Percentiles rank a stretch among this genome's conserved stretches.
Conservation (phyloP, 1,284 basidiomycete genomes). For the Malassezia slooffiae region DNA sequence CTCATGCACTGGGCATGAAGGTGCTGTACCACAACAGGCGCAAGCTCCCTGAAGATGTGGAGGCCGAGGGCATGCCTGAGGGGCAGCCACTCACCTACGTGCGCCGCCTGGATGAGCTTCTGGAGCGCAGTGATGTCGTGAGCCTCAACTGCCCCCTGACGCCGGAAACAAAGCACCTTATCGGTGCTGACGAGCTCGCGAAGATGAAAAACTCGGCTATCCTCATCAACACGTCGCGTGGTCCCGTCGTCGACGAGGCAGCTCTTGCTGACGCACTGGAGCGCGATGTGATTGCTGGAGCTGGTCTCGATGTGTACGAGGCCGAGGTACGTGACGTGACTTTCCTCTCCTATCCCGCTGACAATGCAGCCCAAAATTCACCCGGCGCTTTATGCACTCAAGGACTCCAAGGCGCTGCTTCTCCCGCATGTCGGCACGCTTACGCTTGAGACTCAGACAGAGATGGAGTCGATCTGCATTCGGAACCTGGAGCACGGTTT, state of each 20-base stretch:
- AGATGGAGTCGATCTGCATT: constrained; percentile 46
- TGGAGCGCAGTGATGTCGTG: constrained; percentile 48
- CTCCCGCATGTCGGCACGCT: constrained; percentile 40
- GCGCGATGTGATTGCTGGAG: constrained; percentile 48
- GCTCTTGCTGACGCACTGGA: constrained; percentile 32
- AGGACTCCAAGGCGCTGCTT: constrained; percentile 23
- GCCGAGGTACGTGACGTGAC: constrained; percentile 60
- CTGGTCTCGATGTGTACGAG: constrained; percentile 80
- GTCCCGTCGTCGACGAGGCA: constrained; percentile 49
- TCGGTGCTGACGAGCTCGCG: constrained; percentile 45
- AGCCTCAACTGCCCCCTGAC: constrained; percentile 51
- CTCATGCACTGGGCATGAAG: constrained; percentile 31
- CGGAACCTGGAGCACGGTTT: constrained; percentile 39
- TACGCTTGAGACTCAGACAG: constrained; percentile 42
- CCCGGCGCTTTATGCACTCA: constrained; percentile 20
- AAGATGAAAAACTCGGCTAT: constrained; percentile 47
- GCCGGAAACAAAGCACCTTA: constrained; percentile 47
- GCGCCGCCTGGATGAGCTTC: constrained; percentile 46
- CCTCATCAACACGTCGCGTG: constrained; percentile 51
- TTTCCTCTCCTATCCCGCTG: no score
- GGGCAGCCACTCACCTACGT: constrained; percentile 30
- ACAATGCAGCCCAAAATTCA: constrained; percentile 21
- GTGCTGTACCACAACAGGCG: constrained; percentile 38
- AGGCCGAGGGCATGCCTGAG: constrained; percentile 24
- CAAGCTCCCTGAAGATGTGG: constrained; percentile 29